These are phyloP conservation scores for Aegilops sharonensis DNA, from an alignment of 176 grass and related monocot species.

Conservation along the genomic window DNA sequence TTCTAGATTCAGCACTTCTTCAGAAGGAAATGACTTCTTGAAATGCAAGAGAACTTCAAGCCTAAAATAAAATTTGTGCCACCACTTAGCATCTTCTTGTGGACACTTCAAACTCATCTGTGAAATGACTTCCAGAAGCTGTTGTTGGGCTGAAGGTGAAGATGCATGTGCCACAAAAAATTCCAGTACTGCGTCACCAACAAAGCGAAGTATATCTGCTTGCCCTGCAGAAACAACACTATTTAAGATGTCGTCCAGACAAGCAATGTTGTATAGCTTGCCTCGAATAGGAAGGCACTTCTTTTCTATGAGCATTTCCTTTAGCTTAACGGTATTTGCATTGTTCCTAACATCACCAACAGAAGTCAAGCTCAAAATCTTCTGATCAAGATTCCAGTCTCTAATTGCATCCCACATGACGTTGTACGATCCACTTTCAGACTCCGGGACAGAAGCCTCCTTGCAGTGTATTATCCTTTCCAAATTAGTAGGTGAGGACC, in stretches of 20 bases:
- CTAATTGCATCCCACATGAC: slow-evolving; percentile 49
- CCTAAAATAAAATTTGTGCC: slow-evolving; percentile 50
- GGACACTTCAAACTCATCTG: slow-evolving; percentile 56
- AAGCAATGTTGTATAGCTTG: slow-evolving; percentile 41
- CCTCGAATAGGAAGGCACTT: slow-evolving; percentile 50
- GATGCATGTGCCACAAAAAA: slow-evolving; percentile 39
- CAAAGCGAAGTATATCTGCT: slow-evolving; percentile 49
- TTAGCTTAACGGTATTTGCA: slow-evolving; percentile 25
- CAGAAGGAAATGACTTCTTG: slow-evolving; percentile 49
- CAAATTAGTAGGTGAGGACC: slow-evolving; percentile 40
- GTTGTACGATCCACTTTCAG: slow-evolving; percentile 48
- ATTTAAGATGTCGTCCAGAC: slow-evolving; percentile 47
- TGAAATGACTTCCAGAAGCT: slow-evolving; percentile 46
- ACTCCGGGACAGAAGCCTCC: slow-evolving; percentile 38
- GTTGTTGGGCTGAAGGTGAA: slow-evolving; percentile 29
- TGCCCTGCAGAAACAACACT: slow-evolving; percentile 36
- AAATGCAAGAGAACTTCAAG: slow-evolving; percentile 59
- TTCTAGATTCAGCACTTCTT: slow-evolving; percentile 29
- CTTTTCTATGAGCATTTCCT: slow-evolving; percentile 41
- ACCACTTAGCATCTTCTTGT: slow-evolving; percentile 51
- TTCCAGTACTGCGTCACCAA: slow-evolving; percentile 33
- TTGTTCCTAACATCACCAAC: slow-evolving; percentile 46
- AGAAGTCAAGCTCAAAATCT: slow-evolving; percentile 52
- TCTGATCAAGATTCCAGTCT: slow-evolving; percentile 53
- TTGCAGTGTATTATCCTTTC: slow-evolving; percentile 54